Base-by-base conservation (phyloP, 2,329 filamentous ascomycete species). In the Fusarium phyllophilum region DNA sequence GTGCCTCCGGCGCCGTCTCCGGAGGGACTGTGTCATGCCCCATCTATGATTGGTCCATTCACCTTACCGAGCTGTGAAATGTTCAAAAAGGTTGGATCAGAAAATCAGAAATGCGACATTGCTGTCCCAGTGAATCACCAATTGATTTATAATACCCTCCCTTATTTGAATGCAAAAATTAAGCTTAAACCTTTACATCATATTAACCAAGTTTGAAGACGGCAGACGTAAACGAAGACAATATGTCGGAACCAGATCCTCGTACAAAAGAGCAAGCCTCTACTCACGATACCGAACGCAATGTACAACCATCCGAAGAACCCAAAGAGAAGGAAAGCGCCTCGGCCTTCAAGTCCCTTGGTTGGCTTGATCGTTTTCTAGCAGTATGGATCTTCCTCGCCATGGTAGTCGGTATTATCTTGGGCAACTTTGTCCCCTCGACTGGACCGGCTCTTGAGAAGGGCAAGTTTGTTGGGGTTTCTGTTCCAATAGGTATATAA, bases 381-480 rank as follows among this genome's bases (percentile, higher is more conserved):
- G 90, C 89, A 6, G 42, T 92, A 33, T 93, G 93, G 93, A 95
- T 96, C 67, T 85, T 96, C 33, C 86, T 96, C 1, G 92, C 93
- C 51, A 96, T 96, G 91, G 86, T 88, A 3, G 82, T 94, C 13
- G 93, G 94, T 8, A 91, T 96, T 48, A 83, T 95, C 3, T 83
- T 96, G 1, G 93, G 92, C 11, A 95, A 95, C 81, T 93, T 95
- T 68, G 92, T 93, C 3, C 87, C 89, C 0, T 84, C 84, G 29
- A 89, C 89, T 3, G 90, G 89, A 0, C 86, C 86, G 0, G 88
- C 90, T 0, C 81, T 96, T 20, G 89, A 95, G 71, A 89, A 87
- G 75, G 93, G 93, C 11, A 88, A 89, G 33, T 95, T 96, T 75
- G 92, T 93, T 1, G 90, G 90, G 1, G 84, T 93, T 1, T 92